A percentile compares a stretch with the other conserved stretches of the same genome.
phyloP scores from a whole-genome alignment of 164 flowering plant species.

The Nymphaea thermarum region DNA sequence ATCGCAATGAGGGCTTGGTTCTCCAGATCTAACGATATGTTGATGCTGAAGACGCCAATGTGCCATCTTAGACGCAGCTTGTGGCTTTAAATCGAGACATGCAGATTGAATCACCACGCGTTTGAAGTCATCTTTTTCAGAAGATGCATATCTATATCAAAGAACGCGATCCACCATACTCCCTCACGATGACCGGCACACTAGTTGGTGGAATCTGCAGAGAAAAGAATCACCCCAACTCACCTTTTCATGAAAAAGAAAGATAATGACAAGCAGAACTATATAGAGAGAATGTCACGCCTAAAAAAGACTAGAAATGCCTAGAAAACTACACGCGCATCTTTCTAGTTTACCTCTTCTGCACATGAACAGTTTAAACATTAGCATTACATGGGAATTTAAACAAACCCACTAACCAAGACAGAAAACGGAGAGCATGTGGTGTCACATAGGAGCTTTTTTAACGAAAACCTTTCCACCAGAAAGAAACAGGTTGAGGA shows the following conservation, averaged over 20 bases:
- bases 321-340: not conserved
- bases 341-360: too few species aligned
- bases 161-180: conserved; percentile 50
- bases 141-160: conserved; percentile 26
- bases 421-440: too few species aligned
- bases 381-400: too few species aligned
- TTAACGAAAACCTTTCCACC: too few species aligned
- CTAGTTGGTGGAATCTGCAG: conserved; percentile 82
- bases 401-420: too few species aligned
- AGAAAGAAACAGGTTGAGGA: too few species aligned
- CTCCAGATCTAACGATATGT: not conserved
- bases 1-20: not conserved
- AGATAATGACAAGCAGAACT: not conserved
- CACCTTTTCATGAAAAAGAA: not conserved
- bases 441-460: too few species aligned
- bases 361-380: too few species aligned
- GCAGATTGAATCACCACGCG: too few species aligned
- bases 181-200: conserved; percentile 78
- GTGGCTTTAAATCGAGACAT: not conserved
- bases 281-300: not conserved
- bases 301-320: not conserved
- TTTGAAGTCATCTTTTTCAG: too few species aligned
- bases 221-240: not conserved
- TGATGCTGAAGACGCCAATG: not conserved
- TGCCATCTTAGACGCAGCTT: not conserved